Conservation (phyloP, 1,139 yeast species). For the Debaryomyces singareniensis region DNA sequence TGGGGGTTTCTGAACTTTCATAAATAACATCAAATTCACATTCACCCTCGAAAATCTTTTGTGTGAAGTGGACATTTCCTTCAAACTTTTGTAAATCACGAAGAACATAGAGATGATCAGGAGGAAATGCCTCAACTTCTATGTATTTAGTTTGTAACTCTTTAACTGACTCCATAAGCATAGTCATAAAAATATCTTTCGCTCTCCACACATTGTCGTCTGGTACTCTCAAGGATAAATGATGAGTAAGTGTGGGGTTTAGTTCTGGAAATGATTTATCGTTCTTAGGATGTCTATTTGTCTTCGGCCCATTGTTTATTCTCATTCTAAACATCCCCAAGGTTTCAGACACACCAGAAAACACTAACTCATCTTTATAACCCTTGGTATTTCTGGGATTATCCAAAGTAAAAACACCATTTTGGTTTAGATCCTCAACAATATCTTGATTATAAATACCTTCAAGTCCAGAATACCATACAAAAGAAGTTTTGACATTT, state of each 20-base stretch:
- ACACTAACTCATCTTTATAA: conserved; percentile 27
- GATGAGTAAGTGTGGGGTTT: conserved; percentile 56
- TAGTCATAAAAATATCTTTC: conserved; percentile 62
- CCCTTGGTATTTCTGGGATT: conserved; percentile 21
- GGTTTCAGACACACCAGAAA: conserved; percentile 51
- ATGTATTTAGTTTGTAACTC: conserved; percentile 35
- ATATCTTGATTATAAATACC: conserved; percentile 28
- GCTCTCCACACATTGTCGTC: conserved; percentile 76
- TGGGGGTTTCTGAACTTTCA: conserved; percentile 40
- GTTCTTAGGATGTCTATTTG: conserved; percentile 37
- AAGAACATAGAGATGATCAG: conserved; percentile 47
- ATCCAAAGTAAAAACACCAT: conserved; percentile 29
- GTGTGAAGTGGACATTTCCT: conserved; percentile 77
- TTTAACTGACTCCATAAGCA: conserved; percentile 62
- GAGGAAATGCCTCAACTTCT: conserved; percentile 27
- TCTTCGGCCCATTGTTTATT: conserved; percentile 41
- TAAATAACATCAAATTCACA: conserved; percentile 72
- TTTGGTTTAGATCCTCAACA: conserved; percentile 6
- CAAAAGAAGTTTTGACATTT: conserved; percentile 52
- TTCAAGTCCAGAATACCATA: conserved; percentile 74
- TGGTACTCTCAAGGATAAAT: conserved; percentile 65
- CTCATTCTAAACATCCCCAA: conserved; percentile 50
- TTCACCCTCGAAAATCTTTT: conserved; percentile 66
- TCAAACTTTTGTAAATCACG: conserved; percentile 56
- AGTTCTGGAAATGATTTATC: conserved; percentile 27